Conservation (phyloP, 148 eudicot genomes). For the Amaranthus cruentus region DNA sequence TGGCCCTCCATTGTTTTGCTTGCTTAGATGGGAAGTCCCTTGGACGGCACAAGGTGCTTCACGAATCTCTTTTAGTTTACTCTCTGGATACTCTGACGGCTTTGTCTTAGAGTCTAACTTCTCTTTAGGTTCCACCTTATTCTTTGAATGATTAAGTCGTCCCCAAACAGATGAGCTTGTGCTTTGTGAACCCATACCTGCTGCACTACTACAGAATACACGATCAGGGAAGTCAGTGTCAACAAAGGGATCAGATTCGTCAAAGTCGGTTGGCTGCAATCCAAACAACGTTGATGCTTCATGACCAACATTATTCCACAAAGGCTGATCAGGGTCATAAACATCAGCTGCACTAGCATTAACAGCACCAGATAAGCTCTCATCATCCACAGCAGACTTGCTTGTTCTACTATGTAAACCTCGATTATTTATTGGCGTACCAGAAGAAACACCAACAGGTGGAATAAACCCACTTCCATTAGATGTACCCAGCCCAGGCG, state of each 20-base stretch:
- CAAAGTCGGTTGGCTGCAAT: conserved; percentile 40
- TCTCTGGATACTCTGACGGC: conserved; percentile 32
- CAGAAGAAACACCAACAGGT: conserved; percentile 43
- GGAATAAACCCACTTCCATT: conserved; percentile 54
- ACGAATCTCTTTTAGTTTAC: conserved; percentile 29
- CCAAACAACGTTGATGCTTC: conserved; percentile 48
- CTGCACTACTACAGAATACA: conserved; percentile 31
- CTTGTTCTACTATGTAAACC: conserved; percentile 40
- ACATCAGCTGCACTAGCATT: conserved; percentile 64
- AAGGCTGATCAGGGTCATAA: conserved; percentile 97
- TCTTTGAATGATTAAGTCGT: conserved; percentile 47
- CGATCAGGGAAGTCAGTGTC: conserved; percentile 42
- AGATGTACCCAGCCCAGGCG: conserved; percentile 54
- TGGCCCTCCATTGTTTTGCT: conserved; percentile 31
- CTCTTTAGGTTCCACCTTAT: conserved; percentile 43
- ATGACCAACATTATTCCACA: conserved; percentile 63
- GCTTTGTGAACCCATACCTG: conserved; percentile 46
- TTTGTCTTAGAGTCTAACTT: conserved; percentile 35
- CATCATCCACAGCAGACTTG: conserved; percentile 47
- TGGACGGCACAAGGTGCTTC: conserved; percentile 29
- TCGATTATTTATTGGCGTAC: conserved; percentile 43
- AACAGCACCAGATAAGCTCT: conserved; percentile 35
- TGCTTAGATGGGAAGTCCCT: conserved; percentile 36
- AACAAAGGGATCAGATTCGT: conserved; percentile 42
- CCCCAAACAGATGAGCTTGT: conserved; percentile 56